These are phyloP conservation scores for Jaltomata sinuosa DNA, from an alignment of 257 asterid genomes.

Conservation along the genomic window DNA sequence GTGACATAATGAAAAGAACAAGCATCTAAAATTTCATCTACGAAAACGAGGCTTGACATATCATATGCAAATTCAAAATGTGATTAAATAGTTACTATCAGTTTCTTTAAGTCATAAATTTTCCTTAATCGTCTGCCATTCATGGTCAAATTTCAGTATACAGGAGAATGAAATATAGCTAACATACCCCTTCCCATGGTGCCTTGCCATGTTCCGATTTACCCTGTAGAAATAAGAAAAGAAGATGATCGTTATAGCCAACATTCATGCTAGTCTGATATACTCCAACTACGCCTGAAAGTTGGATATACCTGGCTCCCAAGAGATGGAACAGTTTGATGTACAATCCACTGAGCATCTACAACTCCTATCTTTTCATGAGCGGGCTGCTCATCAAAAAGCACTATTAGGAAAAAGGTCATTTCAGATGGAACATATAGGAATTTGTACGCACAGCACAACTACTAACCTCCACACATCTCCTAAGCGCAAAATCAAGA, in stretches of 20 bases:
- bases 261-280: not conserved
- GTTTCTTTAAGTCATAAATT: not conserved
- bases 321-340: slow-evolving; percentile 92
- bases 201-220: slow-evolving; percentile 69
- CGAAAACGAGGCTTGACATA: not conserved
- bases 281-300: not conserved
- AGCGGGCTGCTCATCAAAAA: slow-evolving; percentile 52
- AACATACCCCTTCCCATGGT: slow-evolving; percentile 96
- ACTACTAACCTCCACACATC: slow-evolving; percentile 75
- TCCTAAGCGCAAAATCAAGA: slow-evolving; percentile 86
- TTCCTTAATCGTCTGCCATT: not conserved
- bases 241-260: not conserved
- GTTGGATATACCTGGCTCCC: slow-evolving; percentile 61
- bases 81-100: not conserved
- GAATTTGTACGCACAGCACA: not conserved
- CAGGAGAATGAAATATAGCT: not conserved
- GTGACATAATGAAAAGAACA: not conserved
- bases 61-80: not conserved
- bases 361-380: slow-evolving; percentile 92
- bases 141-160: not conserved
- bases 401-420: not conserved
- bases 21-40: not conserved
- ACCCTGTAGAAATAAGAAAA: slow-evolving; percentile 42
- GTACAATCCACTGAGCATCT: slow-evolving; percentile 90
- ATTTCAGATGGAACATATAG: not conserved